Conservation (phyloP, 768 basidiomycete species). For the Kwoniella europaea region DNA sequence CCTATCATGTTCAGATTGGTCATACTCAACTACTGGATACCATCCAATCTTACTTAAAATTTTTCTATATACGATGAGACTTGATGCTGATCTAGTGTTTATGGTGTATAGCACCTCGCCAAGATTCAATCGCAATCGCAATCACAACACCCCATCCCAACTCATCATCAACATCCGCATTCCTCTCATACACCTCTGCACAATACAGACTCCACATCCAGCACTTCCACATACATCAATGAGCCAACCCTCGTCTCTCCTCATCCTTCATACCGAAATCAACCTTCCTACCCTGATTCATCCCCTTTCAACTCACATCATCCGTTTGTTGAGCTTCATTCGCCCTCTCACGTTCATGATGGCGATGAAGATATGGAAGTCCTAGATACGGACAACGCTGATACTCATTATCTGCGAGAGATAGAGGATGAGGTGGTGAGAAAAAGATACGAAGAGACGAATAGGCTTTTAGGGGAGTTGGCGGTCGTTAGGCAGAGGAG, state of each 20-base stretch:
- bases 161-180: background rate
- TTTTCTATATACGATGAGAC: background rate
- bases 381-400: background rate
- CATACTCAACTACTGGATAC: no score
- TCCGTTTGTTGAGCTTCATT: constrained; percentile 3
- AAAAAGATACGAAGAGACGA: constrained; percentile 51
- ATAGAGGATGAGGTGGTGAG: constrained; percentile 34
- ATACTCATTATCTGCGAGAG: background rate
- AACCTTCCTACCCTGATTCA: constrained; percentile 25
- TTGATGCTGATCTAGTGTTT: background rate
- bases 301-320: constrained; percentile 20
- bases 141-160: background rate
- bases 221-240: constrained; percentile 3
- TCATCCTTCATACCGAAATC: constrained; percentile 19
- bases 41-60: no score
- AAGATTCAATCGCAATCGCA: background rate
- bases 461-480: constrained; percentile 48
- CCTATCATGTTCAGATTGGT: background rate
- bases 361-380: constrained; percentile 28
- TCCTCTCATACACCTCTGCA: constrained; percentile 5
- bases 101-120: background rate
- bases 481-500: constrained; percentile 40
- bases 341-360: background rate
- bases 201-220: background rate
- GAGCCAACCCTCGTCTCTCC: constrained; percentile 5